Evolutionary conservation across 305 asterid species (phyloP), one percentile per base, ranked within the genome.

Genomic region (Solanum hybrid): DNA sequence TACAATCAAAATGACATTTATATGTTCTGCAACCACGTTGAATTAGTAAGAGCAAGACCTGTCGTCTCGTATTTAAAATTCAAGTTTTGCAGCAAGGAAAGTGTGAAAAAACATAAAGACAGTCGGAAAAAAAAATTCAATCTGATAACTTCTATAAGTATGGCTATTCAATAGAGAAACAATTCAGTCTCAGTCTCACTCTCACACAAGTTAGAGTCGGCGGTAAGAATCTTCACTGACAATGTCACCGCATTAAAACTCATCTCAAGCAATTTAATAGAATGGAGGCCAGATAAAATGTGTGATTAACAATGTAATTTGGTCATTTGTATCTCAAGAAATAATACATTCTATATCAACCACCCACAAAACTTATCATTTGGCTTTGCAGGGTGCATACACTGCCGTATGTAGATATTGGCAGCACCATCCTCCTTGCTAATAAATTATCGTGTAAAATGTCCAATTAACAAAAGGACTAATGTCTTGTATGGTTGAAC

Each of bases 351-450:
- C 29, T 45, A 83, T 83, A 45, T 45, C 27, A 45, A 83, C 88
- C 75, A 83, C 20, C 88, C 9, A 83, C 75, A 83, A 83, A 83
- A 17, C 88, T 78, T 41, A 83, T 83, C 37, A 45, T 45, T 17
- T 51, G 31, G 38, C 31, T 29, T 22, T 27, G 39, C 76, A 84
- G 88, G 76, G 88, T 45, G 88, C 22, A 3, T 51, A 31, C n/a
- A 27, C 73, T 41, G 73, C 87, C 41, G 10, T 29, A 84, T 51
- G 41, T 84, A 37, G 76, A 51, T 10, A 84, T 84, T 51, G 88
- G 41, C 76, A 84, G 88, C 75, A 51, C 39, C 75, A 51, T 29
- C 88, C 75, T 51, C 91, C 70, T 88, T 27, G 83, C 77, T 51
- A 88, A 37, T 81, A 72, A 87, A 68, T 27, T 29, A 27, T 29